Conservation (phyloP, 2,329 filamentous ascomycete genomes). For the Pseudocercospora fijiensis region DNA sequence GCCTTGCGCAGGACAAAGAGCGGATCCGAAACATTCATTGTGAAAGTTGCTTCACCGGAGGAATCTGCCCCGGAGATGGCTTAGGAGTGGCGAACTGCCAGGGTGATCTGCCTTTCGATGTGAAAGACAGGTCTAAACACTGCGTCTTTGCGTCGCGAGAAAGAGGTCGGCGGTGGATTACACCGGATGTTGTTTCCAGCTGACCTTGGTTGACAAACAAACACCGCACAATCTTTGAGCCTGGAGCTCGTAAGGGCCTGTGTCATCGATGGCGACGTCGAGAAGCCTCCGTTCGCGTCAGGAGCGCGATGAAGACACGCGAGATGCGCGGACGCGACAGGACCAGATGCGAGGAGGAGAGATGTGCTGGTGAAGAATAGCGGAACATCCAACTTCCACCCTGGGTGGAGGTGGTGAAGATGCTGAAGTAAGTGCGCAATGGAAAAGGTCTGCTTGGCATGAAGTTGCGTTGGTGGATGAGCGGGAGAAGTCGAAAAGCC, state of each 20-base stretch:
- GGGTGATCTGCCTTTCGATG: neutral
- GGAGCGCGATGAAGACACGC: too few species aligned
- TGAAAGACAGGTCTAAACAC: neutral
- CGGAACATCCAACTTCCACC: neutral
- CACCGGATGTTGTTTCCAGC: neutral
- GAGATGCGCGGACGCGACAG: neutral
- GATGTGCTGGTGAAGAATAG: too few species aligned
- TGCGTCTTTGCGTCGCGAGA: neutral
- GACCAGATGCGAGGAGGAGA: too few species aligned
- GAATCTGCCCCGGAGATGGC: neutral
- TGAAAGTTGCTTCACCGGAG: neutral
- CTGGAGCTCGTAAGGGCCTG: neutral
- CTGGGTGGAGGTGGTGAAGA: neutral
- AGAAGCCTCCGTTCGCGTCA: neutral
- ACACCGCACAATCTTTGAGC: neutral
- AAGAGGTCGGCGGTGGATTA: neutral
- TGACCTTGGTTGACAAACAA: neutral
- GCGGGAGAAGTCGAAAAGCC: neutral
- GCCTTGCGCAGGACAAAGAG: neutral
- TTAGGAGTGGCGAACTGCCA: neutral
- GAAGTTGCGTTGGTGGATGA: neutral
- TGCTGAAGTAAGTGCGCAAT: neutral
- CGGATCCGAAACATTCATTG: neutral
- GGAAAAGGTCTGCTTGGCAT: neutral
- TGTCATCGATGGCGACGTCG: neutral